Base-by-base conservation (phyloP, 2,329 filamentous ascomycete genomes). In the Paracorniculantispora psalliotae region DNA sequence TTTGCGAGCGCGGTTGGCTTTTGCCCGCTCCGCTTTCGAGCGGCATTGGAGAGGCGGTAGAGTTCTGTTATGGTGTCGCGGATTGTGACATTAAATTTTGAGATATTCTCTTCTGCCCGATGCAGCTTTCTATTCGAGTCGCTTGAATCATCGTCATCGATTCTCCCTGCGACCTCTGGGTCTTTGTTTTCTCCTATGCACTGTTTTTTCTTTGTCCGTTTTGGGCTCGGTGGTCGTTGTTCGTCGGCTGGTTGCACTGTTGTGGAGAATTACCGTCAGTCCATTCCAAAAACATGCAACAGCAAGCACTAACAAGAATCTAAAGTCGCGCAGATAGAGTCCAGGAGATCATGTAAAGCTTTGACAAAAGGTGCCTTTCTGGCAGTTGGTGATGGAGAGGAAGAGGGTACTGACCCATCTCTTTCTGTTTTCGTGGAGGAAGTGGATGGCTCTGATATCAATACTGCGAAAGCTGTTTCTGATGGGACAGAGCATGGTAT, bases 11-110 rank as follows among this genome's bases (percentile, higher is more conserved):
- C 67, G 57, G 41, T 64, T 59, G 57, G 62, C 61, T 63, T 65
- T 68, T 15, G 67, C 66, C 43, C 65, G 65, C 61, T 65, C 41
- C 66, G 65, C 61, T 65, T 66, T 54, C 64, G 65, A 62, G 66
- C 57, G 26, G 66, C 64, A 28, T 69, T 69, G 54, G 66, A 67
- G 43, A 69, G 53, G 62, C 64, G 66, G 59, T 64, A 67, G 61
- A 69, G 67, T 60, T 63, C 66, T 47, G 67, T 67, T 48, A 69
- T 13, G 41, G 67, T 69, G 59, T 65, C 66, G 53, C 62, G 61
- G 54, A 69, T 67, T 54, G 52, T 46, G 19, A 12, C 3, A 3
- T 39, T 67, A 57, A 69, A 66, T 39, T 61, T 62, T 41, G 48
- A 65, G 51, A 65, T 62, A 50, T 67, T 67, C 10, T 63, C 43